These are phyloP conservation scores for Pseudohyphozyma bogoriensis DNA, from an alignment of 768 basidiomycete genomes.

Conservation along the genomic window DNA sequence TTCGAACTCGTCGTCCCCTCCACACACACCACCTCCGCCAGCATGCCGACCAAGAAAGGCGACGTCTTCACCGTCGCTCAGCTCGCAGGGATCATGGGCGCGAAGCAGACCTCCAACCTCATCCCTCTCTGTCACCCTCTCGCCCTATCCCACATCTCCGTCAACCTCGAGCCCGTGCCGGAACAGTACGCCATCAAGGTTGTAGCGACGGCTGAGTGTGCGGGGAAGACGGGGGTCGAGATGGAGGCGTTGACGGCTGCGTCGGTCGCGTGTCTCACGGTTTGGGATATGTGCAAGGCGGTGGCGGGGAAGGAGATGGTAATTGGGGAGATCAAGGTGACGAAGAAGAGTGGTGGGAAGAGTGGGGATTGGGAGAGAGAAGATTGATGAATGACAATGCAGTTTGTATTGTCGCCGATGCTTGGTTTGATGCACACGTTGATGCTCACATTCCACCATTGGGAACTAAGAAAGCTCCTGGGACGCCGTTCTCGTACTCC, in stretches of 20 bases:
- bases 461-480: no score
- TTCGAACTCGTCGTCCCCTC: constrained; percentile 51
- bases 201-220: constrained; percentile 58
- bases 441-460: no score
- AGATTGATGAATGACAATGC: no score
- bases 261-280: constrained; percentile 62
- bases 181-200: constrained; percentile 30
- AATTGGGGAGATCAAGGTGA: constrained; percentile 57
- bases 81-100: constrained; percentile 76
- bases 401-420: no score
- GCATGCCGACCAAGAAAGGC: constrained; percentile 34
- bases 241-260: constrained; percentile 90
- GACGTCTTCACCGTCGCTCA: constrained; percentile 44
- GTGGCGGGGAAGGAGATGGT: constrained; percentile 80
- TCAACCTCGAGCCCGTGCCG: constrained; percentile 46
- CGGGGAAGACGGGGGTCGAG: constrained; percentile 77
- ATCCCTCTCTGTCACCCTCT: constrained; percentile 85
- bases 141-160: constrained; percentile 58
- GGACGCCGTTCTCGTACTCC: no score
- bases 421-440: no score
- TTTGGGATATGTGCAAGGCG: constrained; percentile 75
- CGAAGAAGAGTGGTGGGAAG: constrained; percentile 60
- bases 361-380: constrained; percentile 54
- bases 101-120: constrained; percentile 69
- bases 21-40: neutral